Base-by-base conservation (phyloP, 345 rosid genomes). In the Turnera subulata region DNA sequence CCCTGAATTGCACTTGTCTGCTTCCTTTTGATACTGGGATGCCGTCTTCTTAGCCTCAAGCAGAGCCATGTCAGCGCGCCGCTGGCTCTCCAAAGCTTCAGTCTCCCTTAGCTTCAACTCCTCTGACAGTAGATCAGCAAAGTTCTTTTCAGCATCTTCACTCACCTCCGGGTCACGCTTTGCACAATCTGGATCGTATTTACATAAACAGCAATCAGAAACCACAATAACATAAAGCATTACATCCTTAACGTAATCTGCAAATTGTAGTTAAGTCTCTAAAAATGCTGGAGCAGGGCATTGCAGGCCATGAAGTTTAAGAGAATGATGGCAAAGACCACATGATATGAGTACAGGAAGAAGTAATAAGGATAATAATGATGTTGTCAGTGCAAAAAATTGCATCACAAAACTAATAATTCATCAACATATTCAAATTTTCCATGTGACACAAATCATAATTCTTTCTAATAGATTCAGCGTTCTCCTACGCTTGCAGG, bases 21-120 rank as follows among this genome's bases (percentile, higher is more conserved):
- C 99, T 74, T 93, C 99, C 69, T 93, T 89, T 55, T 89, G 99
- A 70, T 87, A 93, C 65, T 85, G 91, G 1, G 99, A 93, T 15
- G 91, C 66, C 59, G 85, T 47, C 77, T 93, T 93, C 88, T 93
- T 93, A 15, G 99, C 99, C 84, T 93, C 99, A 0, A 93, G 83
- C 55, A 93, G 65, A 58, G 85, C 84, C 53, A 72, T 78, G 79
- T 85, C 86, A 6, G 88, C 94, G 13, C 76, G 84, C 62, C 55
- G 80, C 59, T 89, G 97, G 69, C 70, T 85, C 73, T 89, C 96
- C 67, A 81, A 63, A 2, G 91, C 83, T 71, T 79, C 97, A 46
- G 84, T 71, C 70, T 93, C 99, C 16, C 90, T 79, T 18, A 76
- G 77, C 78, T 85, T 87, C 70, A 93, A 65, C 78, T 89, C 97